phyloP scores from a whole-genome alignment of 352 stramenopile species.

The Pythium biforme region DNA sequence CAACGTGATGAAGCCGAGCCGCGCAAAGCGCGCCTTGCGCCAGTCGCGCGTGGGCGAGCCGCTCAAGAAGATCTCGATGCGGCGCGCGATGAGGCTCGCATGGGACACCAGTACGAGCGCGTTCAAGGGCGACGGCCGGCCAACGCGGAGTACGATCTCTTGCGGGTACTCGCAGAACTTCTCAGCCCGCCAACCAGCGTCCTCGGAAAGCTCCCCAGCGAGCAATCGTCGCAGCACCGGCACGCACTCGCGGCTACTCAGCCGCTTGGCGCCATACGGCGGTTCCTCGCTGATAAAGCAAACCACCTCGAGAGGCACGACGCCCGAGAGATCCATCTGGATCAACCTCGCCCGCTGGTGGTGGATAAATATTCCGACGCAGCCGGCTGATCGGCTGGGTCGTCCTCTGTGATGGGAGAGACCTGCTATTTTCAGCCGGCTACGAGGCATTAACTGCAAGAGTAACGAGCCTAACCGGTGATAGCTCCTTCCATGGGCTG shows the following conservation, averaged over 20 bases:
- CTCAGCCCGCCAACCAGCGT: slow-evolving; percentile 40
- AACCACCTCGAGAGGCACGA: slow-evolving; percentile 34
- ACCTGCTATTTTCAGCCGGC: not conserved
- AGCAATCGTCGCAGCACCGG: slow-evolving; percentile 4
- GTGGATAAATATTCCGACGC: not conserved
- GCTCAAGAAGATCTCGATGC: slow-evolving; percentile 47
- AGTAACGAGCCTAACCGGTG: too few species aligned
- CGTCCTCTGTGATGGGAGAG: not conserved
- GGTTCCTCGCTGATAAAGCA: slow-evolving; percentile 41
- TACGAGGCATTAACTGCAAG: too few species aligned
- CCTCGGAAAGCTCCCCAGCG: not conserved
- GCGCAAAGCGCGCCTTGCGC: slow-evolving; percentile 27
- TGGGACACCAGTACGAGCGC: slow-evolving; percentile 12
- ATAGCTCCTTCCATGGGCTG: too few species aligned
- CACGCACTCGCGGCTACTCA: slow-evolving; percentile 11
- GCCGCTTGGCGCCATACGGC: slow-evolving; percentile 19
- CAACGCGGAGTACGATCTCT: slow-evolving; percentile 48
- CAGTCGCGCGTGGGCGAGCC: not conserved
- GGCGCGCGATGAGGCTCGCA: slow-evolving; percentile 32
- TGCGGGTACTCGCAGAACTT: slow-evolving; percentile 68
- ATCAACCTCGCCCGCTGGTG: not conserved
- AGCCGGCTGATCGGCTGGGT: too few species aligned
- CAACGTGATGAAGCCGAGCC: slow-evolving; percentile 47
- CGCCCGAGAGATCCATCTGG: slow-evolving; percentile 11
- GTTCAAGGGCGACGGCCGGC: slow-evolving; percentile 18